phyloP scores from a whole-genome alignment of 73 alveolate species.

The Breviolum minutum region DNA sequence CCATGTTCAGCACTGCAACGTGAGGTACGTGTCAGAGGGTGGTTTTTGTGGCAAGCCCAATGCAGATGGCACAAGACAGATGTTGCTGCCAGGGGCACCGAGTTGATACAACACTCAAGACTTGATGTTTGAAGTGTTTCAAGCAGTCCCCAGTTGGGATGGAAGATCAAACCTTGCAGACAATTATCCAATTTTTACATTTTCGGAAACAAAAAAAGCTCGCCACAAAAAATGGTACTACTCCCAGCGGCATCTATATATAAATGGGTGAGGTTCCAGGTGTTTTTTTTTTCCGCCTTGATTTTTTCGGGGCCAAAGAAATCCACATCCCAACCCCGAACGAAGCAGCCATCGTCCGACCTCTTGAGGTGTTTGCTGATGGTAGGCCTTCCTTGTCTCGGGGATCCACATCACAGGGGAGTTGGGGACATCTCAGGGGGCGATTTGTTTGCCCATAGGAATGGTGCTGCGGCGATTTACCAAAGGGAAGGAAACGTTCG shows the following conservation, averaged over 20 bases:
- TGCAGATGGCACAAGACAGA: slow-evolving; percentile 79
- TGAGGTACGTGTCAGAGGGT: slow-evolving; percentile 77
- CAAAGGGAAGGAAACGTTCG: no score
- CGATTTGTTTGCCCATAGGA: not conserved
- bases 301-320: no score
- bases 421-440: slow-evolving; percentile 8
- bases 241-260: no score
- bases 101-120: not conserved
- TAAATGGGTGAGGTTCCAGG: no score
- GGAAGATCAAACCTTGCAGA: no score
- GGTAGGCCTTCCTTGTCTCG: slow-evolving; percentile 68
- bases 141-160: no score
- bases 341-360: no score
- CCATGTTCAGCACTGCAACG: not conserved
- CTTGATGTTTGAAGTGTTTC: not conserved
- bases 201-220: no score
- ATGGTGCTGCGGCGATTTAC: not conserved
- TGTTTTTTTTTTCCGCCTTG: no score
- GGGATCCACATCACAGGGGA: slow-evolving; percentile 57
- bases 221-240: no score
- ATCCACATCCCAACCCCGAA: no score
- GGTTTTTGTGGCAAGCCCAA: slow-evolving; percentile 78
- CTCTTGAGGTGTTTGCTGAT: slow-evolving; percentile 63
- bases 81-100: slow-evolving; percentile 45
- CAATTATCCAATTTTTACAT: no score